Evolutionary conservation across 495 filamentous ascomycete species (phyloP).

Genomic region (Penicillium macrosclerotiorum): DNA sequence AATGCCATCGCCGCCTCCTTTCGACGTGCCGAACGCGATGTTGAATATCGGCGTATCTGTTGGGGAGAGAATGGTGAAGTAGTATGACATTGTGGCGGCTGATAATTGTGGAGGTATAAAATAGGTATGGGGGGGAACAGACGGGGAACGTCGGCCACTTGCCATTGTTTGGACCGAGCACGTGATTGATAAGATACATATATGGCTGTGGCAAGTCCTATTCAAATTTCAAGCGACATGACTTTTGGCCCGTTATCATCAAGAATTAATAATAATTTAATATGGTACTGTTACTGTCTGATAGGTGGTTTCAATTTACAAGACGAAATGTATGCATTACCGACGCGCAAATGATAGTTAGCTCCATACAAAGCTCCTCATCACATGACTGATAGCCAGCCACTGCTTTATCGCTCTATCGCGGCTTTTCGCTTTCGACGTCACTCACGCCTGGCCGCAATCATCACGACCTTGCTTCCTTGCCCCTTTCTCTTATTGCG

Average conservation of each 20-base stretch:
- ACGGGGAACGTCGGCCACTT: constrained; percentile 6
- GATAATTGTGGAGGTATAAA: constrained; percentile 6
- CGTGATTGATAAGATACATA: constrained; percentile 6
- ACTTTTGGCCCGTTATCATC: too few relatives aligned
- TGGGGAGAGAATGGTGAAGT: constrained; percentile 92
- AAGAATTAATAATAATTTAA: too few relatives aligned
- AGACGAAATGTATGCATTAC: neutral
- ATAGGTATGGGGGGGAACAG: constrained; percentile 6
- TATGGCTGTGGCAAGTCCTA: too few relatives aligned
- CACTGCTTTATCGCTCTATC: constrained; percentile 21
- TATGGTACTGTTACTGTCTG: too few relatives aligned
- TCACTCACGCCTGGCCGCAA: constrained; percentile 2
- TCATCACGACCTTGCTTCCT: neutral
- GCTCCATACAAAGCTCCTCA: too few relatives aligned
- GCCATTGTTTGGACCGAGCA: constrained; percentile 4
- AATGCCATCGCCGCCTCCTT: constrained; percentile 88
- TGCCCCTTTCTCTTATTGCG: neutral
- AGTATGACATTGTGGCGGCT: constrained; percentile 76
- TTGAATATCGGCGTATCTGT: constrained; percentile 94
- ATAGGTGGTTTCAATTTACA: too few relatives aligned
- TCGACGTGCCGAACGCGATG: constrained; percentile 92
- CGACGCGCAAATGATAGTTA: constrained; percentile 12
- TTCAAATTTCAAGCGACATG: too few relatives aligned
- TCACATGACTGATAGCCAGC: constrained; percentile 25
- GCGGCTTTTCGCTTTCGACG: constrained; percentile 17